Conservation (phyloP, 179 eudicot species). For the Pouteria campechiana region DNA sequence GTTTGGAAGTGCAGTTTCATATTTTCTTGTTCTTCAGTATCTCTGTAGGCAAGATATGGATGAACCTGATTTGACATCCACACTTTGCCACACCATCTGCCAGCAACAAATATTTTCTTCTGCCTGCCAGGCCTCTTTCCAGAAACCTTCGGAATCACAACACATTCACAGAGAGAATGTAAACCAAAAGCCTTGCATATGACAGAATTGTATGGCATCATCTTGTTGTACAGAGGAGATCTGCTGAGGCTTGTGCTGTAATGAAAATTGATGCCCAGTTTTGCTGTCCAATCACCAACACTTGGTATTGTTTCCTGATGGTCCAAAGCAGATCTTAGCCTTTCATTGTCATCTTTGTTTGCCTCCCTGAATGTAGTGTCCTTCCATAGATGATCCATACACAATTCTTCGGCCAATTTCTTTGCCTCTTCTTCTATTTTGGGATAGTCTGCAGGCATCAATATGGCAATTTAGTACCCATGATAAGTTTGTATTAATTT, state of each 20-base stretch:
- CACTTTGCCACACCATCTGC: conserved; percentile 96
- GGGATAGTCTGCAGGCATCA: conserved; percentile 96
- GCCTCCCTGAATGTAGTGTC: conserved; percentile 53
- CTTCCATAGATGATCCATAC: conserved; percentile 48
- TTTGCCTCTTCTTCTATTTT: conserved; percentile 73
- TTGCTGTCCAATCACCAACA: conserved; percentile 89
- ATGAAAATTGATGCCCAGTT: conserved; percentile 77
- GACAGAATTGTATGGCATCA: conserved; percentile 83
- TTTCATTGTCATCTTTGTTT: conserved; percentile 58
- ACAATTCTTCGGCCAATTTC: conserved; percentile 67
- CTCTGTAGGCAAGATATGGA: conserved; percentile 52
- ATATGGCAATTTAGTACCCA: too few relatives aligned
- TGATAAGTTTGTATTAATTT: too few relatives aligned
- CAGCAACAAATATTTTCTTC: conserved; percentile 64
- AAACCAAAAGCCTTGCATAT: conserved; percentile 82
- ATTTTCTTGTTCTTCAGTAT: conserved; percentile 31
- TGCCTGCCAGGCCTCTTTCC: conserved; percentile 49
- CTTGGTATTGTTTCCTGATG: conserved; percentile 70
- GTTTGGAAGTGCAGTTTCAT: too few relatives aligned
- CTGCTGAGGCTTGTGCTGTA: conserved; percentile 88
- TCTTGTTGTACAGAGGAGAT: conserved; percentile 89
- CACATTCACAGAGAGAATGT: conserved; percentile 24
- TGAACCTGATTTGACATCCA: conserved; percentile 98
- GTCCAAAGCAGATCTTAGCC: conserved; percentile 53
- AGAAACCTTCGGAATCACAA: conserved; percentile 14